These are phyloP conservation scores for Afroboletus lepidellus DNA, from an alignment of 1,284 basidiomycete species.

Conservation along the genomic window DNA sequence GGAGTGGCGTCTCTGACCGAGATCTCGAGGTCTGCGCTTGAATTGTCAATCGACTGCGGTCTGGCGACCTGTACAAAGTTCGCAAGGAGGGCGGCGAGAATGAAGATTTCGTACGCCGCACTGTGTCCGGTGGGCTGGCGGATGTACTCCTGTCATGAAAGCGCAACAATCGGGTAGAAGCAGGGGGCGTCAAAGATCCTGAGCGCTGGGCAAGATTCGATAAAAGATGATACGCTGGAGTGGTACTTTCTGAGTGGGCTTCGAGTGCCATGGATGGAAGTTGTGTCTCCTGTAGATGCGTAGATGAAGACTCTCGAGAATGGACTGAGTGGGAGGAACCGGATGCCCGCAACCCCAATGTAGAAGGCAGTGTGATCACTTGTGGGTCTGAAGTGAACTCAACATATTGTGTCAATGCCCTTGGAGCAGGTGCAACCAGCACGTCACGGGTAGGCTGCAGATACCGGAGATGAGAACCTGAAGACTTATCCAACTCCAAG, in stretches of 20 bases:
- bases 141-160: conserved; percentile 25
- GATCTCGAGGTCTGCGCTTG: conserved; percentile 26
- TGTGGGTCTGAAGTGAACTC: conserved; percentile 52
- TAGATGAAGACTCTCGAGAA: conserved; percentile 7
- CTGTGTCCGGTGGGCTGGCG: conserved; percentile 18
- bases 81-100: conserved; percentile 15
- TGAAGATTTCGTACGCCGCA: conserved; percentile 8
- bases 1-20: conserved; percentile 42
- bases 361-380: conserved; percentile 62
- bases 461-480: conserved; percentile 44
- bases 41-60: conserved; percentile 10
- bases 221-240: conserved; percentile 58
- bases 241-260: conserved; percentile 41
- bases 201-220: conserved; percentile 48
- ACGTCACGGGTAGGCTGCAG: conserved; percentile 49
- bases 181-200: conserved; percentile 34
- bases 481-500: conserved; percentile 41
- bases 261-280: conserved; percentile 22
- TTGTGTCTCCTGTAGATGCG: conserved; percentile 4
- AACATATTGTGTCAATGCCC: conserved; percentile 70
- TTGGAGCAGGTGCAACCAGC: conserved; percentile 64
- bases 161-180: conserved; percentile 31
- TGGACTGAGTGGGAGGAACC: conserved; percentile 36
- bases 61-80: conserved; percentile 9
- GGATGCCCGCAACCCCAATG: conserved; percentile 58